phyloP scores from a whole-genome alignment of 2,329 filamentous ascomycete species.

The Sporothrix euskadiensis region DNA sequence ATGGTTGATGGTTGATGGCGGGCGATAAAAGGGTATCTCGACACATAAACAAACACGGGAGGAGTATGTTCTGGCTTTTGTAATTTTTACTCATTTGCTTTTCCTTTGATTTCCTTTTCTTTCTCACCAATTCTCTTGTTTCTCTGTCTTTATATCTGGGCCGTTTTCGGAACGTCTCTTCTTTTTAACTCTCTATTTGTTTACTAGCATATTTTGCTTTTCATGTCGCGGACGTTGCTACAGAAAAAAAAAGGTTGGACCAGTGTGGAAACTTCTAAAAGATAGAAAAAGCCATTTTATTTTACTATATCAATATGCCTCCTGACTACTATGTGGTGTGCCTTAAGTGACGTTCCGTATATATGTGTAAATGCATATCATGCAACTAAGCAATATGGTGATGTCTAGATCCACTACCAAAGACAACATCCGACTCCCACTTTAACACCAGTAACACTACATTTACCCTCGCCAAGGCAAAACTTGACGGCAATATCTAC shows the following conservation, averaged over 20 bases:
- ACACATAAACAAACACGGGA: neutral
- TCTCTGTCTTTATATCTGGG: conserved; percentile 1
- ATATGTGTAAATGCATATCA: neutral
- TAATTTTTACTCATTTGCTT: neutral
- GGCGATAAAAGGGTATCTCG: neutral
- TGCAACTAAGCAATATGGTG: conserved; percentile 6
- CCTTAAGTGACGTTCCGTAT: neutral
- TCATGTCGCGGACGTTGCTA: neutral
- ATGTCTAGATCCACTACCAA: neutral
- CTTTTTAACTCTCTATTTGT: neutral
- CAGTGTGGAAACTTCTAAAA: neutral
- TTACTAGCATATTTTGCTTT: neutral
- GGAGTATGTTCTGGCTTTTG: conserved; percentile 9
- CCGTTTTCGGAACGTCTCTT: neutral
- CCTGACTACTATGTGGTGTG: neutral
- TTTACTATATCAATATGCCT: neutral
- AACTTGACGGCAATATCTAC: neutral
- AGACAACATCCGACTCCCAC: conserved; percentile 1
- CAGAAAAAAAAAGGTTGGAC: conserved; percentile 6
- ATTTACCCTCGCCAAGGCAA: neutral
- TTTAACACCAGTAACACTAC: neutral
- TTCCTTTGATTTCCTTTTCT: neutral
- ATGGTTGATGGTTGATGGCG: no score
- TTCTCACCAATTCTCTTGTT: neutral
- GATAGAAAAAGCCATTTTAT: conserved; percentile 16